Conservation (phyloP, 768 basidiomycete species). For the Phanerochaete carnosa region DNA sequence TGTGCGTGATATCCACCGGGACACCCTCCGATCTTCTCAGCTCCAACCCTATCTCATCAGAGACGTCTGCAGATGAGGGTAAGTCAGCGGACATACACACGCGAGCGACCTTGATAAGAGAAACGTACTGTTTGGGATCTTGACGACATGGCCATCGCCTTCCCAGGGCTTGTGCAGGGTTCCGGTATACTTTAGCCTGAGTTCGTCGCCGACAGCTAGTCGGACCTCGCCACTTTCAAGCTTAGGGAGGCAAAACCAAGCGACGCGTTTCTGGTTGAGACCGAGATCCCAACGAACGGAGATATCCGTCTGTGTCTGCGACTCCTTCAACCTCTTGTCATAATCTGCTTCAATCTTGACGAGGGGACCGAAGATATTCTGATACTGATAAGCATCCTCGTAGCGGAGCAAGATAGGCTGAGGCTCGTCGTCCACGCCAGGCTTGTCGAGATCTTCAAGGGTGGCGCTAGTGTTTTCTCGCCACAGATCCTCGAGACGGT, state of each 20-base stretch:
- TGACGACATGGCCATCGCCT: constrained; percentile 96
- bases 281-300: constrained; percentile 97
- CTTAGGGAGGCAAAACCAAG: constrained; percentile 96
- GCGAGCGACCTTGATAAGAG: not conserved
- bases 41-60: constrained; percentile 96
- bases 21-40: constrained; percentile 88
- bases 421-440: constrained; percentile 96
- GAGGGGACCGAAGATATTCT: constrained; percentile 98
- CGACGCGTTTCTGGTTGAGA: constrained; percentile 97
- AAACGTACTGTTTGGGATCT: constrained; percentile 93
- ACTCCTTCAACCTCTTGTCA: constrained; percentile 96
- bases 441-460: constrained; percentile 94
- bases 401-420: constrained; percentile 88
- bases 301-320: constrained; percentile 97
- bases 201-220: constrained; percentile 93
- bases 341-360: constrained; percentile 99
- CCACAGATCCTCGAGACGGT: constrained; percentile 97
- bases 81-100: constrained; percentile 7
- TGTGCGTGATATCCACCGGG: constrained; percentile 90
- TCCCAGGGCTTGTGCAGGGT: constrained; percentile 95
- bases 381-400: constrained; percentile 99
- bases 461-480: constrained; percentile 93
- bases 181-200: constrained; percentile 85
- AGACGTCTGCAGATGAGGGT: constrained; percentile 62
- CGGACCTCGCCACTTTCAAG: constrained; percentile 97